Evolutionary conservation across 345 rosid genomes (phyloP).

Genomic region (Bruguiera sexangula): DNA sequence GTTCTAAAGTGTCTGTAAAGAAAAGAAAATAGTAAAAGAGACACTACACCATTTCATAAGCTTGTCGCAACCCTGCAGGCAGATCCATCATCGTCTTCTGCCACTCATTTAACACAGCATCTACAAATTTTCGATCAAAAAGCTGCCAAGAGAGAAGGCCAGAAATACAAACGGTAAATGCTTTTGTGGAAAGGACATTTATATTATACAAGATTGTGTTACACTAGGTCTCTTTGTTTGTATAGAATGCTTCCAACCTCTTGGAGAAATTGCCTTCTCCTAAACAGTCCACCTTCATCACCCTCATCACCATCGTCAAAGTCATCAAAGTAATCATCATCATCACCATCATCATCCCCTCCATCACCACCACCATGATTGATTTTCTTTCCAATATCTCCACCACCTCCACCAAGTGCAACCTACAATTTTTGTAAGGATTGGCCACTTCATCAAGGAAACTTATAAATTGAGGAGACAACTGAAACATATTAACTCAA

Average conservation of each 20-base stretch:
- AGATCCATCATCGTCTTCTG: conserved; percentile 89
- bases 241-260: conserved; percentile 51
- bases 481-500: too few species aligned
- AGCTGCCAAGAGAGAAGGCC: conserved; percentile 45
- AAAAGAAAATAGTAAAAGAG: conserved; percentile 15
- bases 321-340: conserved; percentile 89
- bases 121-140: conserved; percentile 85
- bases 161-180: conserved; percentile 8
- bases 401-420: conserved; percentile 90
- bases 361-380: conserved; percentile 93
- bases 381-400: conserved; percentile 82
- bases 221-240: neutral
- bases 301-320: conserved; percentile 90
- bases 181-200: neutral
- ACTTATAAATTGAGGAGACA: neutral
- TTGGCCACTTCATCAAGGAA: conserved; percentile 15
- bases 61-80: conserved; percentile 97
- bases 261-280: conserved; percentile 72
- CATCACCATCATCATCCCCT: conserved; percentile 93
- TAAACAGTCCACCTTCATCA: conserved; percentile 84
- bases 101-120: conserved; percentile 95
- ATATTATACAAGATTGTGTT: neutral
- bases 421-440: conserved; percentile 46
- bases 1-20: conserved; percentile 4
- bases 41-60: conserved; percentile 78